Conservation (phyloP, 768 basidiomycete species). For the Tricholoma hemisulphureum region DNA sequence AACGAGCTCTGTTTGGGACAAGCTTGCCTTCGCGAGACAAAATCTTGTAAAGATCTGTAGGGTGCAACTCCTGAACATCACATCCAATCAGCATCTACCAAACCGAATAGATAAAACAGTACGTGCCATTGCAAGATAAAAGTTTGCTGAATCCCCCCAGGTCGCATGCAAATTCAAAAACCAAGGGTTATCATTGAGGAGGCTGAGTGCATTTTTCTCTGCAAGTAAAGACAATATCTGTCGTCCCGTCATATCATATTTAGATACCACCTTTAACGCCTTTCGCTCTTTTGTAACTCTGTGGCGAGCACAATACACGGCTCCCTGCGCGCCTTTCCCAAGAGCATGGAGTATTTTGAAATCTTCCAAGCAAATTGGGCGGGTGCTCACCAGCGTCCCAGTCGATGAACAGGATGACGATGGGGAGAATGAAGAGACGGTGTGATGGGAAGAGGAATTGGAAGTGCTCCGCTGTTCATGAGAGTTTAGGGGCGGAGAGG, state of each 20-base stretch:
- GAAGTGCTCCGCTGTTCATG: too few relatives aligned
- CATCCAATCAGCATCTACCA: not conserved
- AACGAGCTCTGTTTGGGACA: not conserved
- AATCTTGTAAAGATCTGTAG: not conserved
- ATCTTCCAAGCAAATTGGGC: not conserved
- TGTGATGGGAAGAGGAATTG: not conserved
- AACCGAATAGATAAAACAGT: not conserved
- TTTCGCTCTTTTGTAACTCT: not conserved
- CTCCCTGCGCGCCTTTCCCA: not conserved
- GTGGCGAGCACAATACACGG: not conserved
- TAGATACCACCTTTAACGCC: not conserved
- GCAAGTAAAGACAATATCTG: not conserved
- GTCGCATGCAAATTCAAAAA: not conserved
- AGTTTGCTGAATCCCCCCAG: not conserved
- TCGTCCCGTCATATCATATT: not conserved
- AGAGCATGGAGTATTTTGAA: not conserved
- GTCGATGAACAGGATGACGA: not conserved
- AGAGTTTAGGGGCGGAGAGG: too few relatives aligned
- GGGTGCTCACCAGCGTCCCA: not conserved
- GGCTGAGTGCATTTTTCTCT: not conserved
- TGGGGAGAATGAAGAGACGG: not conserved
- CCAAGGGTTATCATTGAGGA: not conserved
- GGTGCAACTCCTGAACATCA: not conserved
- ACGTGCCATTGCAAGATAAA: not conserved
- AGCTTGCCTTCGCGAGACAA: not conserved